Conservation (phyloP, 179 eudicot species). For the Actinidia chinensis region DNA sequence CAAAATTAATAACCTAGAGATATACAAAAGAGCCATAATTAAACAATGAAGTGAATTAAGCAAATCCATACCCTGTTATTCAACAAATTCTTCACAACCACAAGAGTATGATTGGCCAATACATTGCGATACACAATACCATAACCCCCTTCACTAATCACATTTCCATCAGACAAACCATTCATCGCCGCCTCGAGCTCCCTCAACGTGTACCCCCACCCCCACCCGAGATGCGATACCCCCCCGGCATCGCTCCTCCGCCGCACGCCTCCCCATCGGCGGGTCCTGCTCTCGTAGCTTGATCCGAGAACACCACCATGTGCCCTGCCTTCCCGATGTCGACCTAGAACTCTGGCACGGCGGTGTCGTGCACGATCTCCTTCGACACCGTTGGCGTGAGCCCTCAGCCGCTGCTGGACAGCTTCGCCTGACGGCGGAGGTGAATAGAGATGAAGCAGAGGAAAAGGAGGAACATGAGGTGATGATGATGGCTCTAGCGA, state of each 20-base stretch:
- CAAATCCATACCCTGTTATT: conserved; percentile 48
- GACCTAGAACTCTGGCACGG: conserved; percentile 56
- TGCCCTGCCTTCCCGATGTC: conserved; percentile 74
- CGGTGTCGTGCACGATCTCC: conserved; percentile 47
- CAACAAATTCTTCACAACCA: conserved; percentile 83
- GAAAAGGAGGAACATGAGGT: conserved; percentile 74
- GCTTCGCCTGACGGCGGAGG: too few species aligned
- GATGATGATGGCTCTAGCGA: conserved; percentile 70
- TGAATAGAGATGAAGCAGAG: conserved; percentile 65
- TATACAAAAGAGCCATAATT: too few species aligned
- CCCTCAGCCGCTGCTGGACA: too few species aligned
- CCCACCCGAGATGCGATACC: conserved; percentile 80
- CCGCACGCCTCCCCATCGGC: conserved; percentile 71
- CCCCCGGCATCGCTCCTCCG: conserved; percentile 57
- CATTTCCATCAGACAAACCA: conserved; percentile 66
- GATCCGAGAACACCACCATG: conserved; percentile 67
- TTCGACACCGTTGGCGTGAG: conserved; percentile 47
- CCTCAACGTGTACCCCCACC: conserved; percentile 77
- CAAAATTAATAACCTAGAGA: too few species aligned
- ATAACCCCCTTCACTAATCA: conserved; percentile 95
- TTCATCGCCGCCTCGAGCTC: conserved; percentile 82
- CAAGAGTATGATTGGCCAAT: conserved; percentile 60
- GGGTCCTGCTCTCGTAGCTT: too few species aligned
- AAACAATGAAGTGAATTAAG: conserved; percentile 8
- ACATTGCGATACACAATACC: conserved; percentile 82